A percentile compares a stretch with the other conserved stretches of the same genome.
phyloP scores from a whole-genome alignment of 176 grass and related monocot species.

The Phyllostachys edulis region DNA sequence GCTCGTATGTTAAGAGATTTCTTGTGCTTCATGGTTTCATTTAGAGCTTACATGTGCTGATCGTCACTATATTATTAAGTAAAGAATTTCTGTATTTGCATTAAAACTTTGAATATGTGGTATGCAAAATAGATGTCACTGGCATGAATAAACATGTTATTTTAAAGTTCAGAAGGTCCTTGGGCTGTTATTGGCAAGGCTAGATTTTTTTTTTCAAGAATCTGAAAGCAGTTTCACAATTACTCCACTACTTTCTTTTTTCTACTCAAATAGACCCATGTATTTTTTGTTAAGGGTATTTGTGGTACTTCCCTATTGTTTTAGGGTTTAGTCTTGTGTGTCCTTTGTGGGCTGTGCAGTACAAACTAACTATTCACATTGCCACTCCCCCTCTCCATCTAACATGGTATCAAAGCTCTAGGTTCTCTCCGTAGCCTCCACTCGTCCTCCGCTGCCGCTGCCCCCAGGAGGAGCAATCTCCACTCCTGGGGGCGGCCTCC shows the following conservation, averaged over 20 bases:
- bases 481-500: too few species aligned
- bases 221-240: neutral
- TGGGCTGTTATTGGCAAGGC: neutral
- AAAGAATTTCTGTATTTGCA: constrained; percentile 20
- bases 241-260: neutral
- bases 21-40: constrained; percentile 28
- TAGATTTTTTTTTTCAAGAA: neutral
- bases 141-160: constrained; percentile 1
- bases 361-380: too few species aligned
- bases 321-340: too few species aligned
- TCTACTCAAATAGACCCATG: neutral
- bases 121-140: neutral
- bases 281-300: neutral
- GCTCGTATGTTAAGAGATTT: neutral
- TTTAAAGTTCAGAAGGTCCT: constrained; percentile 16
- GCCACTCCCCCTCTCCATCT: too few species aligned
- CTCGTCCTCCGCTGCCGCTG: too few species aligned
- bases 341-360: too few species aligned
- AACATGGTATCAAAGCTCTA: too few species aligned
- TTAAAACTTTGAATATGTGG: neutral
- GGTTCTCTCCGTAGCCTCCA: too few species aligned
- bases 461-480: too few species aligned
- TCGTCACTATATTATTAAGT: neutral
- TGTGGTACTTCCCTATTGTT: too few species aligned
- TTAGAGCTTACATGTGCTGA: constrained; percentile 3